These are phyloP conservation scores for Lactarius quietus DNA, from an alignment of 768 basidiomycete species.

Conservation along the genomic window DNA sequence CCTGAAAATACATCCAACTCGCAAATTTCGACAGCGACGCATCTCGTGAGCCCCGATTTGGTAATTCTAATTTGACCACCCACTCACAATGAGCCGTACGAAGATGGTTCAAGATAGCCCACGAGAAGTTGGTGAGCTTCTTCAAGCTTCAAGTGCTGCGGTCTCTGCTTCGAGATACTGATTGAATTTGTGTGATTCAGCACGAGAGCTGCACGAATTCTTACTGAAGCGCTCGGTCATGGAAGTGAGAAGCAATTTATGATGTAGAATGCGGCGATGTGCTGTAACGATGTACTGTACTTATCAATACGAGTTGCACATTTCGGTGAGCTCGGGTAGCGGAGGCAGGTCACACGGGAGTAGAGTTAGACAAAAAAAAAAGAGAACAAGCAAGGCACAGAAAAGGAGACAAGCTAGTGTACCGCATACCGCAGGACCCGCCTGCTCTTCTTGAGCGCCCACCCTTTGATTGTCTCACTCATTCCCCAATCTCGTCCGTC, in stretches of 20 bases:
- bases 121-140: constrained; percentile 22
- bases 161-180: not conserved
- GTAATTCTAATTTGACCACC: not conserved
- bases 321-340: not conserved
- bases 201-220: constrained; percentile 23
- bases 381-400: not conserved
- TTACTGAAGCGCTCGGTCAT: not conserved
- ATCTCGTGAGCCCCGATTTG: constrained; percentile 29
- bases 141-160: not conserved
- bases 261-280: not conserved
- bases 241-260: constrained; percentile 12
- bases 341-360: not conserved
- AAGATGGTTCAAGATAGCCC: constrained; percentile 25
- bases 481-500: not conserved
- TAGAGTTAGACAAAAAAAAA: not conserved
- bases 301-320: not conserved
- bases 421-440: not conserved
- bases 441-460: not conserved
- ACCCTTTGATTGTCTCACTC: not conserved
- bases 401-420: not conserved
- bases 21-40: constrained; percentile 32
- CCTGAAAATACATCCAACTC: constrained; percentile 36
- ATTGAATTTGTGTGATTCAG: not conserved
- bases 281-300: not conserved
- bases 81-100: not conserved